Base-by-base conservation (phyloP, 805 yeast species). In the Candida ipomoeae region DNA sequence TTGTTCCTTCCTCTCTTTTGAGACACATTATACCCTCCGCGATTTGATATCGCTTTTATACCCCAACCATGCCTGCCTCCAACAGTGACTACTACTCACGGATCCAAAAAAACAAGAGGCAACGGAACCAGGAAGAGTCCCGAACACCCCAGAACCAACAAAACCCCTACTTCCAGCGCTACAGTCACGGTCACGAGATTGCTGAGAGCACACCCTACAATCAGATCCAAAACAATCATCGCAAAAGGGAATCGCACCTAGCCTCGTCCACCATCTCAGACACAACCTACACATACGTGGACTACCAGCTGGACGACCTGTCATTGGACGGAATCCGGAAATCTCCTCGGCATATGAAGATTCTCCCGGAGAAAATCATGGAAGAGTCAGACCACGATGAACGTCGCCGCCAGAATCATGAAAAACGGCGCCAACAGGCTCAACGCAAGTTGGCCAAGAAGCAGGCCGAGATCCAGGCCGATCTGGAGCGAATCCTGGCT, bases 241-340 rank as follows among this genome's bases (percentile, higher is more conserved):
- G 39, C 31, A 42, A 33, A 33, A 31, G 32, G 32, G 51, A 48
- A 17, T 54, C 54, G 44, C 46, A 48, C 8, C 52, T 52, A 1
- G 48, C 46, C 20, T 31, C 39, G 8, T 50, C 55, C 6, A 35
- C 41, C 15, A 46, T 38, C 32, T 52, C 56, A 7, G 59, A 54
- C 42, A 55, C 57, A 31, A 54, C 59, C 7, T 36, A 50, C 45
- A 55, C 59, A 5, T 55, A 46, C 48, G 59, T 55, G 20, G 59
- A 55, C 36, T 36, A 43, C 44, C 44, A 46, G 48, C 48, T 47
- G 21, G 57, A 55, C 26, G 41, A 38, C 1, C 53, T 48, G 50
- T 49, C 53, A 6, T 32, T 43, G 29, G 56, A 44, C 5, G 51
- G 41, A 4, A 11, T 8, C 17, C 47, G 47, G 13, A 31, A 29